phyloP scores from a whole-genome alignment of 1,284 basidiomycete species.

The Meripilus lineatus region DNA sequence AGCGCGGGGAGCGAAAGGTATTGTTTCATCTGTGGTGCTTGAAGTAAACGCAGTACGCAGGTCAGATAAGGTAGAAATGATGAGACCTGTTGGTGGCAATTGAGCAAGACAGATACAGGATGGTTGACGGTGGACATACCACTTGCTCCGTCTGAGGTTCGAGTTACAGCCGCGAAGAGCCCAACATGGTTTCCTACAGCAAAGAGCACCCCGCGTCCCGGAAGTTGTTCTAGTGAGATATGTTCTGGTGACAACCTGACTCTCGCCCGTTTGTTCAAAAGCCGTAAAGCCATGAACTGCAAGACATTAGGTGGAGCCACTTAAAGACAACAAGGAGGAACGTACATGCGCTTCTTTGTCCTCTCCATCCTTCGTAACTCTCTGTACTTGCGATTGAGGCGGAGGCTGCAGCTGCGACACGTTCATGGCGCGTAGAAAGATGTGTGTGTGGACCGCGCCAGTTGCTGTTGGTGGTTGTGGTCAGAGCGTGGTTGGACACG shows the following conservation, averaged over 20 bases:
- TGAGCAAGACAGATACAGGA: neutral
- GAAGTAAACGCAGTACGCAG: constrained; percentile 45
- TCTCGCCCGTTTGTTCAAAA: constrained; percentile 57
- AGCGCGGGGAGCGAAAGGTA: constrained; percentile 43
- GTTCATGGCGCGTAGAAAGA: constrained; percentile 25
- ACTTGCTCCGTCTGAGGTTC: constrained; percentile 33
- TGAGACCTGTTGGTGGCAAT: constrained; percentile 39
- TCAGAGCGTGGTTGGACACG: neutral
- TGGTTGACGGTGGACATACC: constrained; percentile 17
- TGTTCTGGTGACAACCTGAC: constrained; percentile 50
- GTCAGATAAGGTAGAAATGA: constrained; percentile 52
- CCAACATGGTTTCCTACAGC: constrained; percentile 52
- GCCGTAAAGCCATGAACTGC: constrained; percentile 43
- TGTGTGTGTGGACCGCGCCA: no score
- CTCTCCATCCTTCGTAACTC: constrained; percentile 28
- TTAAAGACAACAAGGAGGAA: neutral
- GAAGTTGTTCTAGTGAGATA: constrained; percentile 37
- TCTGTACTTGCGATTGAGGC: constrained; percentile 26
- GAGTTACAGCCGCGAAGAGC: constrained; percentile 61
- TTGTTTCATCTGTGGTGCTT: constrained; percentile 30
- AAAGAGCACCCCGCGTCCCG: constrained; percentile 42
- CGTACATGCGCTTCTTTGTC: constrained; percentile 44
- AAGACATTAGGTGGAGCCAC: neutral
- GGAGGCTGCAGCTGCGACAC: constrained; percentile 34
- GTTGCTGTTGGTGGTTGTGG: neutral